phyloP scores from a whole-genome alignment of 257 asterid genomes.

The Capsicum pubescens region DNA sequence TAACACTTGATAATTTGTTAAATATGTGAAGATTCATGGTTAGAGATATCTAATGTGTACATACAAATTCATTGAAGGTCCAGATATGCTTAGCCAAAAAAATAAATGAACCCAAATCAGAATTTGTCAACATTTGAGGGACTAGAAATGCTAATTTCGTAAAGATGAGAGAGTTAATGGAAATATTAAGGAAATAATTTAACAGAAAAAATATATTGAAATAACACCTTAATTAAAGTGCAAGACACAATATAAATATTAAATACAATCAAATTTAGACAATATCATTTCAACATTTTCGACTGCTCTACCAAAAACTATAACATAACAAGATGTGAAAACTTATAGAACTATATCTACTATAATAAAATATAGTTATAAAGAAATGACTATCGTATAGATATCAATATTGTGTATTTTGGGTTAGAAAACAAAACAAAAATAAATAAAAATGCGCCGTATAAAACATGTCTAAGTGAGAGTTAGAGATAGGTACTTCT shows the following conservation, averaged over 20 bases:
- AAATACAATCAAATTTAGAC: no score
- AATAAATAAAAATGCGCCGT: background rate
- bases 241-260: no score
- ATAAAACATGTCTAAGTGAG: slow-evolving; percentile 11
- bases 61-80: no score
- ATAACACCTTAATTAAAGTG: background rate
- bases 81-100: background rate
- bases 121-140: no score
- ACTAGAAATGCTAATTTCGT: no score
- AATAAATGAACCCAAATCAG: background rate
- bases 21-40: no score
- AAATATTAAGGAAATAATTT: no score
- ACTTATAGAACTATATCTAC: background rate
- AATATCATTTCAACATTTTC: background rate
- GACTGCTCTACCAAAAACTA: no score
- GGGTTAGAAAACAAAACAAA: background rate
- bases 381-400: background rate
- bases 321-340: no score
- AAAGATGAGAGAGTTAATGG: background rate
- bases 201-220: no score
- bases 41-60: no score
- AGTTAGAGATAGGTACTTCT: background rate
- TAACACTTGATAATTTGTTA: no score
- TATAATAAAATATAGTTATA: background rate
- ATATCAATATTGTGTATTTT: background rate